Conservation (phyloP, 192 early-diverging fungal species). For the Podila epicladia region DNA sequence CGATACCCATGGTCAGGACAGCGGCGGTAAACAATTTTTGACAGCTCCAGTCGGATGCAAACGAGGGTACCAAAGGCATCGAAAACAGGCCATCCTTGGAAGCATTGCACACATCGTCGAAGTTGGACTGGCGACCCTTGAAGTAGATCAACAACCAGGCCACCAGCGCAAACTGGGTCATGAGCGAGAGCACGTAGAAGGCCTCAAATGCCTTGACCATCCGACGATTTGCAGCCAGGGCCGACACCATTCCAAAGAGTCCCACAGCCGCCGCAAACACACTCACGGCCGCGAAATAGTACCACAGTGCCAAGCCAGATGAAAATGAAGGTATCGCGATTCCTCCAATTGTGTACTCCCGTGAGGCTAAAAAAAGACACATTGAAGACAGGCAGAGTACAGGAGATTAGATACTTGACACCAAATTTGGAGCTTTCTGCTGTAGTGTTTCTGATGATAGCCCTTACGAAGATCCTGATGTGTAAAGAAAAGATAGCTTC, state of each 20-base stretch:
- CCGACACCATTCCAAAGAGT: constrained; percentile 35
- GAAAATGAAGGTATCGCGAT: constrained; percentile 8
- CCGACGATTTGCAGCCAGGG: constrained; percentile 24
- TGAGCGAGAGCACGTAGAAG: constrained; percentile 36
- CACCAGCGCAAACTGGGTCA: constrained; percentile 37
- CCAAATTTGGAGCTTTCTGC: background rate
- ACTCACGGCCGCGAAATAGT: constrained; percentile 38
- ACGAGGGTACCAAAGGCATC: constrained; percentile 13
- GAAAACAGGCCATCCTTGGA: constrained; percentile 12
- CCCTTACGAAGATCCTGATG: constrained; percentile 39
- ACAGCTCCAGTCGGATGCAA: constrained; percentile 30
- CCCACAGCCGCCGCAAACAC: constrained; percentile 42
- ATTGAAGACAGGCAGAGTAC: background rate
- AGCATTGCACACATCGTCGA: constrained; percentile 22
- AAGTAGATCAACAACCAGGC: constrained; percentile 34
- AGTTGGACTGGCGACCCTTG: constrained; percentile 23
- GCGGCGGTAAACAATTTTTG: constrained; percentile 18
- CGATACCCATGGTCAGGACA: constrained; percentile 25
- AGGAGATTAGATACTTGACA: background rate
- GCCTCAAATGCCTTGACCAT: constrained; percentile 47
- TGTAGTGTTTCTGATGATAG: background rate
- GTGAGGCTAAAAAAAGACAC: constrained; percentile 17
- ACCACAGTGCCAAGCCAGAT: constrained; percentile 34
- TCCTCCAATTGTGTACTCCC: constrained; percentile 12
- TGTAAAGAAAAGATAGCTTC: constrained; percentile 36